Conservation (phyloP, 768 basidiomycete genomes). For the Obba rivulosa region DNA sequence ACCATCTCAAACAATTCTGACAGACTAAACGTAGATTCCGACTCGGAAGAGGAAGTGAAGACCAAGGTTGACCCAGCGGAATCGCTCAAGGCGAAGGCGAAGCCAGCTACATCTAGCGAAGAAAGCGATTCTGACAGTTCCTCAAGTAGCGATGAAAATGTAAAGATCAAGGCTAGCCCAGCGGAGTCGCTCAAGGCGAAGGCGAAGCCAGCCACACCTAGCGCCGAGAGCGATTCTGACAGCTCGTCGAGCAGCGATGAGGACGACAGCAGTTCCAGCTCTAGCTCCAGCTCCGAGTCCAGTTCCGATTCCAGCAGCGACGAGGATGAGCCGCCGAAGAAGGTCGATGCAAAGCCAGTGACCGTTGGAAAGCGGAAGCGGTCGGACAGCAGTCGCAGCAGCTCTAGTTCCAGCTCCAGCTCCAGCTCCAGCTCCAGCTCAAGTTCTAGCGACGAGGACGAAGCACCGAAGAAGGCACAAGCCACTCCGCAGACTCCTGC, state of each 20-base stretch:
- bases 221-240: not conserved
- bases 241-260: slow-evolving; percentile 1
- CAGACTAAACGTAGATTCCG: slow-evolving; percentile 17
- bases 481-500: no score
- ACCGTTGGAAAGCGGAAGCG: no score
- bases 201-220: not conserved
- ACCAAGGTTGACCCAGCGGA: not conserved
- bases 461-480: not conserved
- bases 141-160: not conserved
- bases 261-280: not conserved
- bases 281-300: slow-evolving; percentile 17
- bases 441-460: not conserved
- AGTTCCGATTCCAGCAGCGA: slow-evolving; percentile 7
- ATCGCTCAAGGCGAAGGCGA: slow-evolving; percentile 1
- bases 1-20: not conserved
- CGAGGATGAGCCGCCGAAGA: not conserved
- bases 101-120: not conserved
- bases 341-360: no score
- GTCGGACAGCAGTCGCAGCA: not conserved
- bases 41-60: slow-evolving; percentile 8
- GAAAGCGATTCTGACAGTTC: not conserved
- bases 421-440: slow-evolving; percentile 11
- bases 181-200: not conserved
- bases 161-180: not conserved
- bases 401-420: slow-evolving; percentile 15